These are phyloP conservation scores for Periconia digitata DNA, from an alignment of 2,329 filamentous ascomycete genomes.

Conservation along the genomic window DNA sequence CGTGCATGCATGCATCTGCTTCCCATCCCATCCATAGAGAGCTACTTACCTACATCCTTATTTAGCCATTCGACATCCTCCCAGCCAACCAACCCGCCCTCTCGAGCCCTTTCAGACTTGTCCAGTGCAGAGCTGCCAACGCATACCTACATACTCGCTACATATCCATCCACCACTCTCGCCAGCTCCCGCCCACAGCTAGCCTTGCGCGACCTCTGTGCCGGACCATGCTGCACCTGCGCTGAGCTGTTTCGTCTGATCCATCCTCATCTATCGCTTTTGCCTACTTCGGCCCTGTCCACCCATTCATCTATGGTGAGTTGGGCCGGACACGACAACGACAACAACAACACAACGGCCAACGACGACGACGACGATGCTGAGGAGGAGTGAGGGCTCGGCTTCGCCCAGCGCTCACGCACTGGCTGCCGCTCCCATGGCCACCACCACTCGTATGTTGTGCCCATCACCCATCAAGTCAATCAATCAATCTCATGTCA, in stretches of 20 bases:
- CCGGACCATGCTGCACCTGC: conserved; percentile 5
- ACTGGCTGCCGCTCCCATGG: not conserved
- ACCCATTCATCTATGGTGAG: not conserved
- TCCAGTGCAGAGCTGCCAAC: conserved; percentile 17
- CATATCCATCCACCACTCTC: conserved; percentile 1
- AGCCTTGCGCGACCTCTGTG: conserved; percentile 12
- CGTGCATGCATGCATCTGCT: too few relatives aligned
- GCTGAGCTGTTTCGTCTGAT: conserved; percentile 36
- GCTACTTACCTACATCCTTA: not conserved
- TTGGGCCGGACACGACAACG: not conserved
- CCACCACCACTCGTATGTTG: too few relatives aligned
- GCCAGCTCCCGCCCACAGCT: conserved; percentile 2
- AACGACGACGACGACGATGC: not conserved
- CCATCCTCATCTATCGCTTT: too few relatives aligned
- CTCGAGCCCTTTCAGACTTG: conserved; percentile 4
- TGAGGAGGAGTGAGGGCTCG: not conserved
- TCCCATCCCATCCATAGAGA: too few relatives aligned
- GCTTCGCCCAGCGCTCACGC: not conserved
- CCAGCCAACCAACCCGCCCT: not conserved
- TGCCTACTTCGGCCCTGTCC: not conserved
- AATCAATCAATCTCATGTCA: too few relatives aligned
- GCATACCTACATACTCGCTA: conserved; percentile 10
- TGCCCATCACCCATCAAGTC: too few relatives aligned
- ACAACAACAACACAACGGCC: not conserved
- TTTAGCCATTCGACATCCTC: not conserved